Percentiles rank a stretch among this genome's conserved stretches.
phyloP scores from a whole-genome alignment of 2,329 filamentous ascomycete genomes.

The Cladosporium sp. region DNA sequence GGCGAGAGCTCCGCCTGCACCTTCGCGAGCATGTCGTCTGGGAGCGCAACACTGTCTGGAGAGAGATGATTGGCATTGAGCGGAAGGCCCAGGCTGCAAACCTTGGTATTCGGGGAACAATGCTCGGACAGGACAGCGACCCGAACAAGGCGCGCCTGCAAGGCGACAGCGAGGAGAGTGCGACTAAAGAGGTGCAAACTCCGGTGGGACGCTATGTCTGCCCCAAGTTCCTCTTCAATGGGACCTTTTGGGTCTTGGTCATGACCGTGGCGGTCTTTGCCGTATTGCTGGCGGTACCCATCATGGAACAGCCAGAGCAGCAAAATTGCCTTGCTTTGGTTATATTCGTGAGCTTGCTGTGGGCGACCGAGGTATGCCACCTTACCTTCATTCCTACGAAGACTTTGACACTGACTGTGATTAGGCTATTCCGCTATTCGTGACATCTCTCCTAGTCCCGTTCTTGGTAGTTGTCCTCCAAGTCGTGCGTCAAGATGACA shows the following conservation, averaged over 20 bases:
- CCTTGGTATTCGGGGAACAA: slow-evolving; percentile 68
- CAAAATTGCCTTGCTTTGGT: slow-evolving; percentile 94
- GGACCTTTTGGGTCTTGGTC: slow-evolving; percentile 71
- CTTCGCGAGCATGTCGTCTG: slow-evolving; percentile 95
- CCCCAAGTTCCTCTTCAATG: slow-evolving; percentile 77
- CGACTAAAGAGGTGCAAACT: slow-evolving; percentile 65
- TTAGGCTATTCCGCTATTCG: slow-evolving; percentile 89
- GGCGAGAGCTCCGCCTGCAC: slow-evolving; percentile 80
- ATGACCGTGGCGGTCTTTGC: slow-evolving; percentile 67
- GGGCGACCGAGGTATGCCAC: slow-evolving; percentile 80
- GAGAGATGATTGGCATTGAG: slow-evolving; percentile 98
- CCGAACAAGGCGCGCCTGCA: slow-evolving; percentile 66
- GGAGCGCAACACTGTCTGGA: slow-evolving; percentile 98
- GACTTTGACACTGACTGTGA: slow-evolving; percentile 17
- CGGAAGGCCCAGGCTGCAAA: slow-evolving; percentile 90
- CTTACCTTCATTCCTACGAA: background rate
- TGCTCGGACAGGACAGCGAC: slow-evolving; percentile 70
- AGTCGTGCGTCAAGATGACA: slow-evolving; percentile 72
- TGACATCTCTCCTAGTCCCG: slow-evolving; percentile 87
- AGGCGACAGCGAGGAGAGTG: slow-evolving; percentile 67
- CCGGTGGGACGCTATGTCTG: slow-evolving; percentile 71
- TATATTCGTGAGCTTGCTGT: slow-evolving; percentile 85
- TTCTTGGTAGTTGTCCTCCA: slow-evolving; percentile 84
- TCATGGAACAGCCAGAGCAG: slow-evolving; percentile 82
- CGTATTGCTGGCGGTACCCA: slow-evolving; percentile 65